These are phyloP conservation scores for Phlyctochytrium planicorne DNA, from an alignment of 192 early-diverging fungal species.

Conservation along the genomic window DNA sequence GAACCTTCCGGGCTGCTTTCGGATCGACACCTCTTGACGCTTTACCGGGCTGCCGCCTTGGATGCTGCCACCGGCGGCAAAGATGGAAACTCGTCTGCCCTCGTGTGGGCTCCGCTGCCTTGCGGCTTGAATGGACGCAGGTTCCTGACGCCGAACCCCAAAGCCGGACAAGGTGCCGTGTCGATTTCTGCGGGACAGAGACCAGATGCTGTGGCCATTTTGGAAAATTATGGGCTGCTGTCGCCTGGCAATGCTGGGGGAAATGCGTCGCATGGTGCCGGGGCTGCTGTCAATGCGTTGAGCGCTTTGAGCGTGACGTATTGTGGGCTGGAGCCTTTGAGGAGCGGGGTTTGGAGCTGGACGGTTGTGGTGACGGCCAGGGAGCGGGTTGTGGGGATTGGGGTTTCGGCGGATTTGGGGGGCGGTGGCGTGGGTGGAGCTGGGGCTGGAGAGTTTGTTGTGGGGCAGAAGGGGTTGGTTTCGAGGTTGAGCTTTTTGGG, in stretches of 20 bases:
- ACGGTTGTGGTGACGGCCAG: slow-evolving; percentile 13
- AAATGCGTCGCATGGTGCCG: neutral
- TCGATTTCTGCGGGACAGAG: neutral
- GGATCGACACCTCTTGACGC: slow-evolving; percentile 9
- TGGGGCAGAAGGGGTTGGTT: too few species aligned
- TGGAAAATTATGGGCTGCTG: neutral
- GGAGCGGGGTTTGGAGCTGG: slow-evolving; percentile 16
- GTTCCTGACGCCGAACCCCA: neutral
- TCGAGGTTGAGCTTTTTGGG: neutral
- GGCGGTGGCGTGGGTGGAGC: slow-evolving; percentile 1
- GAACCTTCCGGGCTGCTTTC: slow-evolving; percentile 17
- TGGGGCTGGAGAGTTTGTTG: too few species aligned
- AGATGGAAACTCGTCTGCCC: neutral
- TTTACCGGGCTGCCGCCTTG: slow-evolving; percentile 28
- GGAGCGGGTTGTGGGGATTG: slow-evolving; percentile 14
- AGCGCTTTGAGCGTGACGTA: slow-evolving; percentile 12
- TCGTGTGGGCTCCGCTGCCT: slow-evolving; percentile 17
- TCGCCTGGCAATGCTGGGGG: neutral
- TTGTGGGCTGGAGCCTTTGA: slow-evolving; percentile 13
- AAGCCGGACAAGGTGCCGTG: slow-evolving; percentile 4
- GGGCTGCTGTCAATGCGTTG: neutral
- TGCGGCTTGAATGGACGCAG: slow-evolving; percentile 14
- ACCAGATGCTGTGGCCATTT: neutral
- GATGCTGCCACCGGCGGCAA: neutral
- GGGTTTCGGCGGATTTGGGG: slow-evolving; percentile 18